A percentile compares a stretch with the other conserved stretches of the same genome.
These are phyloP conservation scores for Cyberlindnera galapagoensis DNA, from an alignment of 805 yeast species.

Conservation along the genomic window DNA sequence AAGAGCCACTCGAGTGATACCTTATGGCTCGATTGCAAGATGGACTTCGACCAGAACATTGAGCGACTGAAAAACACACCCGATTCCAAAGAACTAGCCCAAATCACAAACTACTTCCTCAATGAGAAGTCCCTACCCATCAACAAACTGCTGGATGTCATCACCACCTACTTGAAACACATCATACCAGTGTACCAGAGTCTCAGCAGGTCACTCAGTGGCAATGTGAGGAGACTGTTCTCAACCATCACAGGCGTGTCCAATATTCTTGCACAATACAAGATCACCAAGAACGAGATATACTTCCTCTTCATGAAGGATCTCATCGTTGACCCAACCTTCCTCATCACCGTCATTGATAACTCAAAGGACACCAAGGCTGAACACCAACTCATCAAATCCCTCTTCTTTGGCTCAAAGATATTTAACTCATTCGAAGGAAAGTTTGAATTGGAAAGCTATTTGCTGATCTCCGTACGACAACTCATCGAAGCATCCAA, in stretches of 20 bases:
- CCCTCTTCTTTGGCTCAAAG: constrained; percentile 23
- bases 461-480: constrained; percentile 8
- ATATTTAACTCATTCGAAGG: constrained; percentile 21
- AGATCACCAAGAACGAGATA: constrained; percentile 17
- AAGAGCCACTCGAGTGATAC: no score
- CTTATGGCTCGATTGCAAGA: background rate
- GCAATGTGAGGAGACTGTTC: constrained; percentile 15
- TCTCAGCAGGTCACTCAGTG: constrained; percentile 8
- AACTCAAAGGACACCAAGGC: constrained; percentile 6
- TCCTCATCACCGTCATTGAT: constrained; percentile 9
- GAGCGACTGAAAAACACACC: constrained; percentile 11
- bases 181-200: constrained; percentile 21
- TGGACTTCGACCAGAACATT: constrained; percentile 3
- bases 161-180: constrained; percentile 14
- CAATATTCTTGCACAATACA: constrained; percentile 16
- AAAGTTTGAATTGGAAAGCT: constrained; percentile 10
- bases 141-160: constrained; percentile 10
- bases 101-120: constrained; percentile 7
- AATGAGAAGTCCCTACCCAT: constrained; percentile 2
- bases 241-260: constrained; percentile 14
- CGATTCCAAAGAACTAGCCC: constrained; percentile 8
- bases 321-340: constrained; percentile 13
- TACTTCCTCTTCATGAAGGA: constrained; percentile 17
- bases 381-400: constrained; percentile 12
- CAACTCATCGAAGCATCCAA: constrained; percentile 15